Evolutionary conservation across 2,329 filamentous ascomycete species (phyloP).

Genomic region (Anthostomella pinea): DNA sequence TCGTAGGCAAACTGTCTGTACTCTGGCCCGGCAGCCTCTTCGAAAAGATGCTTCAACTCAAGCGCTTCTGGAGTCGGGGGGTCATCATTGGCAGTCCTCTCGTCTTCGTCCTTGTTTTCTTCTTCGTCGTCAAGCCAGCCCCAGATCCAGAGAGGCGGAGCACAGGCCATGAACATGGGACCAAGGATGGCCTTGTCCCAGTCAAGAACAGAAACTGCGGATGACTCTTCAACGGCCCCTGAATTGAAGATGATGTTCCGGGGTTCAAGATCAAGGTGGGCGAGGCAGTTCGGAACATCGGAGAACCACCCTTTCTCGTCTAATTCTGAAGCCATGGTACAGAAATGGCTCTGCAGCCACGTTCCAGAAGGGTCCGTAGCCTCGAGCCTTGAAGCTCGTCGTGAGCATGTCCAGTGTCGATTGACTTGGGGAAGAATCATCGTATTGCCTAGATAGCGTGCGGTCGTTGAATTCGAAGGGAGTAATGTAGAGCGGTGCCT

Average conservation of each 20-base stretch:
- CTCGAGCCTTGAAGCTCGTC: not conserved
- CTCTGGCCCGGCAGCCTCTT: conserved; percentile 23
- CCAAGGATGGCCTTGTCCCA: conserved; percentile 34
- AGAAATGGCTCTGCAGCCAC: too few relatives aligned
- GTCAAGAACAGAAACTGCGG: conserved; percentile 27
- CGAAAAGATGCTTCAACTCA: conserved; percentile 27
- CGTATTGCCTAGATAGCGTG: not conserved
- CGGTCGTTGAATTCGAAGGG: not conserved
- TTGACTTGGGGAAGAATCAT: not conserved
- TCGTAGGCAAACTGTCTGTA: conserved; percentile 25
- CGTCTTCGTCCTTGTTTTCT: too few relatives aligned
- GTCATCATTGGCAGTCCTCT: conserved; percentile 7
- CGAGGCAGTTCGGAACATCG: conserved; percentile 3
- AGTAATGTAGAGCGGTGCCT: conserved; percentile 1
- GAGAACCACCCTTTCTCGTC: conserved; percentile 1
- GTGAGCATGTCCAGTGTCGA: conserved; percentile 1
- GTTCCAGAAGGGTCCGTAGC: too few relatives aligned
- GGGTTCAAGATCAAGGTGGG: conserved; percentile 26
- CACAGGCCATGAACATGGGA: conserved; percentile 30
- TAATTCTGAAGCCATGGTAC: conserved; percentile 5
- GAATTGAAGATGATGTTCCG: conserved; percentile 30
- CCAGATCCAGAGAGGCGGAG: conserved; percentile 33
- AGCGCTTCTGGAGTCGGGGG: conserved; percentile 3
- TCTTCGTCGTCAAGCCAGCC: conserved; percentile 17
- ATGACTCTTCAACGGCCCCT: not conserved